A percentile compares a stretch with the other conserved stretches of the same genome.
phyloP scores from a whole-genome alignment of 1,284 basidiomycete genomes.

The Ganoderma boninense region DNA sequence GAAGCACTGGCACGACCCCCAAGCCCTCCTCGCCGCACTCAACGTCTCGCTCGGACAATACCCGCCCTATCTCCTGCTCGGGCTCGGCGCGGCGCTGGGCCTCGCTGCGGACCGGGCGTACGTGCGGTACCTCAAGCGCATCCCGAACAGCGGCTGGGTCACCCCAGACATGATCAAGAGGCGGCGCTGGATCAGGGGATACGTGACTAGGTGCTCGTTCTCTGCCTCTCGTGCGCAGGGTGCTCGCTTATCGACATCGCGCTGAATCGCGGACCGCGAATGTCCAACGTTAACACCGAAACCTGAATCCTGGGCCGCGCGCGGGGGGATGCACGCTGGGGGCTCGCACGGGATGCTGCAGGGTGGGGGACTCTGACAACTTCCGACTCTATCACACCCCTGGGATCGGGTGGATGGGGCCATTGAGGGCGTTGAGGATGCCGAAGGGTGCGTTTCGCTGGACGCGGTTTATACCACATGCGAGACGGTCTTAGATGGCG shows the following conservation, averaged over 20 bases:
- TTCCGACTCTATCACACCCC: constrained; percentile 89
- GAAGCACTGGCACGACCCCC: not conserved
- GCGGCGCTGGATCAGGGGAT: constrained; percentile 73
- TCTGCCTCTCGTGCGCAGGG: not conserved
- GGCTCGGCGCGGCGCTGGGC: constrained; percentile 40
- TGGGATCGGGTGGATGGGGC: constrained; percentile 74
- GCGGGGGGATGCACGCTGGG: constrained; percentile 14
- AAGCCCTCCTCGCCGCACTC: constrained; percentile 10
- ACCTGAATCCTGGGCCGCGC: not conserved
- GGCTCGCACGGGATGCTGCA: constrained; percentile 38
- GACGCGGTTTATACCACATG: not conserved
- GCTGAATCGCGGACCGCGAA: too few relatives aligned
- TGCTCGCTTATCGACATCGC: not conserved
- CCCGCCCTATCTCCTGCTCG: constrained; percentile 24
- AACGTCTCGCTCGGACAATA: constrained; percentile 8
- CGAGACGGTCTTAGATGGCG: not conserved
- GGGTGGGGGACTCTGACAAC: constrained; percentile 86
- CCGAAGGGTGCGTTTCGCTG: not conserved
- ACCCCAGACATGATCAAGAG: constrained; percentile 64
- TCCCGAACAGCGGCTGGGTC: constrained; percentile 70
- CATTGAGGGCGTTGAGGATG: not conserved
- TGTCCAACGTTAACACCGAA: too few relatives aligned
- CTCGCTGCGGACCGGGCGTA: constrained; percentile 52
- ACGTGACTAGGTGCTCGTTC: constrained; percentile 69
- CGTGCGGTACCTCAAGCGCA: constrained; percentile 64